Evolutionary conservation across 2,329 filamentous ascomycete species (phyloP).

Genomic region (Penicillium sp.): DNA sequence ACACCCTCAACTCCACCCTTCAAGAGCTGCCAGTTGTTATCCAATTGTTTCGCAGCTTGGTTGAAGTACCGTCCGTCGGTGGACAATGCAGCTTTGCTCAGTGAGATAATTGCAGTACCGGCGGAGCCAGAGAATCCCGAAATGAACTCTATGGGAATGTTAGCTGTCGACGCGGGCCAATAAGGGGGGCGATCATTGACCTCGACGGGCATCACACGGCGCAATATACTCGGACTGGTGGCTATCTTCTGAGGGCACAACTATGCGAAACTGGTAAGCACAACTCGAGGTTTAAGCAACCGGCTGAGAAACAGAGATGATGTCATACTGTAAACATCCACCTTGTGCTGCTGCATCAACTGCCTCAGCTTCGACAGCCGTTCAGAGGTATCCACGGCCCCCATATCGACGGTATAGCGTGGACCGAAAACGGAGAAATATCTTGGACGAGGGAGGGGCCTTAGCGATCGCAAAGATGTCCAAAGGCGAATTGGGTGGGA

Average conservation of each 20-base stretch:
- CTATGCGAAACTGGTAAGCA: constrained; percentile 45
- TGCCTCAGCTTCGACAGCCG: constrained; percentile 68
- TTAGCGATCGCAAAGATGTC: constrained; percentile 25
- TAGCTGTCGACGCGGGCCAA: constrained; percentile 8
- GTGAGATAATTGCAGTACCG: constrained; percentile 80
- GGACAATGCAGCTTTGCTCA: constrained; percentile 75
- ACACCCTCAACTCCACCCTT: constrained; percentile 92
- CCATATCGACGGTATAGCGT: constrained; percentile 53
- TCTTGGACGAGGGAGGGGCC: constrained; percentile 24
- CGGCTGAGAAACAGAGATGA: constrained; percentile 11
- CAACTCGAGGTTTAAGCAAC: constrained; percentile 7
- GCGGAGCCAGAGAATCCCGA: constrained; percentile 92
- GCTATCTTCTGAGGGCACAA: constrained; percentile 92
- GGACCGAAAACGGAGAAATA: constrained; percentile 33
- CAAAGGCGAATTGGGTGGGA: constrained; percentile 26
- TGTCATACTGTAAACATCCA: constrained; percentile 79
- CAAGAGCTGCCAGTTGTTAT: constrained; percentile 79
- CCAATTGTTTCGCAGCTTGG: constrained; percentile 82
- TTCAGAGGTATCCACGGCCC: constrained; percentile 65
- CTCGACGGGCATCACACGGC: constrained; percentile 80
- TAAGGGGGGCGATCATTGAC: constrained; percentile 31
- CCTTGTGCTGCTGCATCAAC: constrained; percentile 75
- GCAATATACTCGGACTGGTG: constrained; percentile 98
- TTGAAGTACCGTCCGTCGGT: constrained; percentile 98
- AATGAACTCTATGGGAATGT: constrained; percentile 57